Base-by-base conservation (phyloP, 371 early-diverging fungal species). In the Circinella umbellata region DNA sequence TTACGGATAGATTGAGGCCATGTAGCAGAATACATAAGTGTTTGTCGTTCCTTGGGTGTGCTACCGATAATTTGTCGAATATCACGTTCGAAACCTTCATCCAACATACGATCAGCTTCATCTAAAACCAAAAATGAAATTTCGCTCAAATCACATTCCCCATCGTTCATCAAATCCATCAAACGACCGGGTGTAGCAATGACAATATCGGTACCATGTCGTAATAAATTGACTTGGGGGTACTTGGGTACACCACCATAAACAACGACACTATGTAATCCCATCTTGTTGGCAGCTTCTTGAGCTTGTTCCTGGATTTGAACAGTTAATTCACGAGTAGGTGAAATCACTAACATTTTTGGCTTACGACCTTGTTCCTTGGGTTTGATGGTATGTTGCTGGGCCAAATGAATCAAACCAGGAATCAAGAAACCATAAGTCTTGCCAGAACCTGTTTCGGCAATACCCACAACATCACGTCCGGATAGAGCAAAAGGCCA, bases 151-250 rank as follows among this genome's bases (percentile, higher is more conserved):
- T 92, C 87, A 64, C 88, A 86, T 42, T 81, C 77, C 67, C 87
- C 91, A 72, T 93, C 96, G 42, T 94, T 91, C 55, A 95, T 77
- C 63, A 97, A 79, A 89, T 99, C 99, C 69, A 96, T 88, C 64
- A 99, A 81, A 65, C 99, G 89, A 68, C 99, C 99, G 13, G 99
- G 98, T 4, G 98, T 97, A 4, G 96, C 99, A 10, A 99, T 92
- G 36, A 97, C 84, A 63, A 97, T 89, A 67, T 97, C 91, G 36
- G 89, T 90, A 70, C 95, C 92, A 55, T 72, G 69, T 61, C 87
- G 72, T 71, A 93, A 75, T 13, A 81, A 82, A 39, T 82, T 73
- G 60, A 81, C 84, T 75, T 96, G 83, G 53, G 74, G 74, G 18
- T 84, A 78, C 73, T 94, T 94, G 73, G 88, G 78, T 1, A 92